Evolutionary conservation across 2,329 filamentous ascomycete species (phyloP).

Genomic region (Fusarium temperatum): DNA sequence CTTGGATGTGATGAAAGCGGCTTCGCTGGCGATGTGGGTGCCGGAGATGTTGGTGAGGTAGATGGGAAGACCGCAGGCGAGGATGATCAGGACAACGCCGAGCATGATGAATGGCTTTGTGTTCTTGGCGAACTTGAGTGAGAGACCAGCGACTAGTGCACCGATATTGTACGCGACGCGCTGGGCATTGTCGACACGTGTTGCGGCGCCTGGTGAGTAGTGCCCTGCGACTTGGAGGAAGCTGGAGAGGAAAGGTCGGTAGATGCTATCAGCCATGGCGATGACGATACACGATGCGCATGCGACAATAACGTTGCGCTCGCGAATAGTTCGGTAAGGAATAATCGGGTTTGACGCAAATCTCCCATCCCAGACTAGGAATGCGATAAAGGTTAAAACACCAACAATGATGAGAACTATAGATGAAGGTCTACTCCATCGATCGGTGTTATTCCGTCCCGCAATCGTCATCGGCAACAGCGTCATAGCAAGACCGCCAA

Average conservation of each 20-base stretch:
- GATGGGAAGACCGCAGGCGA: slow-evolving; percentile 24
- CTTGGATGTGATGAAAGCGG: slow-evolving; percentile 25
- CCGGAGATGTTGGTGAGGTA: slow-evolving; percentile 31
- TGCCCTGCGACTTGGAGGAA: slow-evolving; percentile 23
- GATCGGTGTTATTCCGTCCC: slow-evolving; percentile 22
- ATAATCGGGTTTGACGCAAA: slow-evolving; percentile 24
- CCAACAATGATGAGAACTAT: slow-evolving; percentile 23
- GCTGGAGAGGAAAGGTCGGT: slow-evolving; percentile 22
- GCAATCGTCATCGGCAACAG: slow-evolving; percentile 28
- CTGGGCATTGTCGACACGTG: slow-evolving; percentile 23
- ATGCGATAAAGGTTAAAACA: slow-evolving; percentile 7
- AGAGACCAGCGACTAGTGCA: not conserved
- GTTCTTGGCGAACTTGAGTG: slow-evolving; percentile 24
- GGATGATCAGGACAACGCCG: slow-evolving; percentile 18
- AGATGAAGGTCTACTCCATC: slow-evolving; percentile 23
- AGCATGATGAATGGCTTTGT: slow-evolving; percentile 27
- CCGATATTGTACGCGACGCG: slow-evolving; percentile 25
- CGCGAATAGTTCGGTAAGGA: slow-evolving; percentile 25
- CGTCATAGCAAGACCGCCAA: slow-evolving; percentile 28
- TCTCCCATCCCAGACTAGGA: slow-evolving; percentile 23
- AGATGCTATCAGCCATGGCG: slow-evolving; percentile 32
- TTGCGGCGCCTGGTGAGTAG: slow-evolving; percentile 27
- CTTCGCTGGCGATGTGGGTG: slow-evolving; percentile 21
- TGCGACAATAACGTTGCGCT: slow-evolving; percentile 29
- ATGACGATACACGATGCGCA: slow-evolving; percentile 24